Evolutionary conservation across 805 yeast species (phyloP).

Genomic region (Komagataella pastoris): DNA sequence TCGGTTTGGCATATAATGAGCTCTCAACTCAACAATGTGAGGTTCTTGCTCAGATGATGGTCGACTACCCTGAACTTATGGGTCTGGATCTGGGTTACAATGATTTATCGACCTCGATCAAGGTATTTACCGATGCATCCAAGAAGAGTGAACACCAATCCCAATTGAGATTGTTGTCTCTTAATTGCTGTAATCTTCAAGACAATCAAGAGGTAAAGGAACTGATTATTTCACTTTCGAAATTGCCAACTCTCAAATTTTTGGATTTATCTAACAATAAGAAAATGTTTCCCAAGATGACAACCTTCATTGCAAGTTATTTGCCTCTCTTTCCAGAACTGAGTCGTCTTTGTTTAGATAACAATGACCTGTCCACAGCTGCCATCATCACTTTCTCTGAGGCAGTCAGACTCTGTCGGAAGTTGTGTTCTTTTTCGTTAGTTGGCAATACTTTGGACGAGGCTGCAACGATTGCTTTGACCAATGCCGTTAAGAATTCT

Average conservation of each 20-base stretch:
- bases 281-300: conserved; percentile 48
- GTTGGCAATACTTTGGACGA: conserved; percentile 49
- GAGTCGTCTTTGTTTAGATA: conserved; percentile 58
- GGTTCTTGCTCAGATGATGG: conserved; percentile 46
- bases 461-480: conserved; percentile 49
- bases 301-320: conserved; percentile 42
- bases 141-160: conserved; percentile 7
- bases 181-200: conserved; percentile 48
- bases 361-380: conserved; percentile 42
- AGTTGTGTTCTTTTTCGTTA: conserved; percentile 56
- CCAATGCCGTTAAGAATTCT: conserved; percentile 56
- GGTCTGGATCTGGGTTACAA: conserved; percentile 84
- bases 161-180: conserved; percentile 35
- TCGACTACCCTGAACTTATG: conserved; percentile 26
- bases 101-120: conserved; percentile 34
- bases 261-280: conserved; percentile 67
- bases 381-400: conserved; percentile 51
- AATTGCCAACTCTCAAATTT: conserved; percentile 46
- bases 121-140: conserved; percentile 23
- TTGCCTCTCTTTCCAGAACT: conserved; percentile 58
- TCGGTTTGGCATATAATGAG: conserved; percentile 72
- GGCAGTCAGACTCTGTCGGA: conserved; percentile 53
- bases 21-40: conserved; percentile 45
- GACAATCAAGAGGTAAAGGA: conserved; percentile 36
- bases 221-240: conserved; percentile 36